Conservation (phyloP, 768 basidiomycete genomes). For the Solioccasus polychromus region DNA sequence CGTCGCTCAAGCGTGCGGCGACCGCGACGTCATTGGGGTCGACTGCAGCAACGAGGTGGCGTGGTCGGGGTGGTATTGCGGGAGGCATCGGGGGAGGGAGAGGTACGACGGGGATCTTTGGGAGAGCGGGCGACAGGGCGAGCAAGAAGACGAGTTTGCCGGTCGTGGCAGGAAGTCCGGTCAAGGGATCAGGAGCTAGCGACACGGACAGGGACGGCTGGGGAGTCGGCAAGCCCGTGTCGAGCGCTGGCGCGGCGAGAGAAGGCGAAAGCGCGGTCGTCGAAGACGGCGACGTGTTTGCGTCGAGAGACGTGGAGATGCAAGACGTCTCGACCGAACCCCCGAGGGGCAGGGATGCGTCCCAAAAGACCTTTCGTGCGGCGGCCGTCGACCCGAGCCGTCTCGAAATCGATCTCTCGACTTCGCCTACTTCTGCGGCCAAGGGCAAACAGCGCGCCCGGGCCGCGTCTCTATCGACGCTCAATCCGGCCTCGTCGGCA, state of each 20-base stretch:
- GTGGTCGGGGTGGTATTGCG: conserved; percentile 1
- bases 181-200: conserved; percentile 33
- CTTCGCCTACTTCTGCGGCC: conserved; percentile 14
- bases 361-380: conserved; percentile 14
- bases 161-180: conserved; percentile 44
- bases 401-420: conserved; percentile 12
- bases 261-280: not conserved
- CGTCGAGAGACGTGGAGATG: conserved; percentile 6
- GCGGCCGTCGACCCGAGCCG: conserved; percentile 3
- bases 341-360: conserved; percentile 1
- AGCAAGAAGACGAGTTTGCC: conserved; percentile 46
- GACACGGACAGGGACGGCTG: not conserved
- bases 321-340: conserved; percentile 7
- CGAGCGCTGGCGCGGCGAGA: not conserved
- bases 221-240: not conserved
- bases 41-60: not conserved
- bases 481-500: conserved; percentile 37
- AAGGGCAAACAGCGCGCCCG: conserved; percentile 24
- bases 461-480: conserved; percentile 13
- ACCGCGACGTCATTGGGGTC: conserved; percentile 15
- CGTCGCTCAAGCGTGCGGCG: conserved; percentile 27
- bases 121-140: conserved; percentile 26
- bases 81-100: conserved; percentile 7
- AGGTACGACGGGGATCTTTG: conserved; percentile 20
- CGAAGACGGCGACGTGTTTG: conserved; percentile 8